Base-by-base conservation (phyloP, 371 early-diverging fungal genomes). In the Neoconidiobolus thromboides region DNA sequence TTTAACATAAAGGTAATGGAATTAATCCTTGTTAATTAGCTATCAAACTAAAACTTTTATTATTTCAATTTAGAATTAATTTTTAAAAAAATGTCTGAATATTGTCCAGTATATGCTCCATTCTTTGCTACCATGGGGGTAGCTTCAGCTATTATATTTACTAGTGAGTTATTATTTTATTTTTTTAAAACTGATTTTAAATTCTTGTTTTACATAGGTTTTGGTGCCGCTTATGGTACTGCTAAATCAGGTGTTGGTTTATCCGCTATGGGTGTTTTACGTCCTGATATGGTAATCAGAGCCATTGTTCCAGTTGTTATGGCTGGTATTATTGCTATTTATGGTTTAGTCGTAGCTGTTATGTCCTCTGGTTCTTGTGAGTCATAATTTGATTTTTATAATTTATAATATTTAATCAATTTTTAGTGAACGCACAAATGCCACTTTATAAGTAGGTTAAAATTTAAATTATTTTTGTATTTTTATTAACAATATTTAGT, bases 101-200 rank as follows among this genome's bases (percentile, higher is more conserved):
- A 70, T 72, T 89, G 93, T 77, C 93, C 93, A 56, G 90, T 89
- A 61, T 93, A 93, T 72, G 78, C 92, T 65, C 97, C 97, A 62
- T 89, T 97, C 84, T 94, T 97, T 70, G 92, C 91, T 66, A 83
- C 93, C 62, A 85, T 97, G 76, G 97, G 97, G 44, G 87, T 91
- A 78, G 85, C 95, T 43, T 85, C 89, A 48, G 93, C 96, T 64
- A 91, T 93, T 58, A 87, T 93, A 50, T 95, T 96, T 69, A 85
- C 85, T 75, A 88, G 97, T 95, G 87, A 82, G 89, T 83, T 12
- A 3, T 44, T 40, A 40, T 2, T 0, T 43, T 52, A 37, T 10
- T 39, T 60, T 2, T 54, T 63, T 15, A 37, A 2, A 41, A 6
- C 15, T 38, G 41, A 2, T 58, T 41, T 47, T 42, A 26, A 26